A percentile compares a stretch with the other conserved stretches of the same genome.
Evolutionary conservation across 352 stramenopile species (phyloP).

Genomic region (Blastocystis sp.): DNA sequence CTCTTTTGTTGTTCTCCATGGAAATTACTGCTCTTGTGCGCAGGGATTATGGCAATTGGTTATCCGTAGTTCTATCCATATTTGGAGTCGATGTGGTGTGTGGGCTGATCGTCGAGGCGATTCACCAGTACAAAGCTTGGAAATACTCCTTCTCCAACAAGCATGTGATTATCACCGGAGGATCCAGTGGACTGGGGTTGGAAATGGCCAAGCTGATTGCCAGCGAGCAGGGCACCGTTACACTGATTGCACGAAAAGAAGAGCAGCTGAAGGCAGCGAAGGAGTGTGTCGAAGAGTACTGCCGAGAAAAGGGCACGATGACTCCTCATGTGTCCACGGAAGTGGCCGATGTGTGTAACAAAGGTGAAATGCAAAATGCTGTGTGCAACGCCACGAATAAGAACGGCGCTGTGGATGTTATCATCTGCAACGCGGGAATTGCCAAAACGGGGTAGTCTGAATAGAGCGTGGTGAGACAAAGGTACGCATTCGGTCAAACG

Average conservation of each 20-base stretch:
- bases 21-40: constrained; percentile 31
- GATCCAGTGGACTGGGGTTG: constrained; percentile 54
- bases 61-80: constrained; percentile 36
- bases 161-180: constrained; percentile 64
- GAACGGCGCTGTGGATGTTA: constrained; percentile 27
- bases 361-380: constrained; percentile 28
- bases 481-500: constrained; percentile 61
- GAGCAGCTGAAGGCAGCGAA: constrained; percentile 35
- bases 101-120: constrained; percentile 9
- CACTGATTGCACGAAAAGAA: constrained; percentile 52
- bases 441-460: constrained; percentile 61
- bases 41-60: background rate
- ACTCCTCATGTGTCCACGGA: constrained; percentile 41
- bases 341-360: constrained; percentile 51
- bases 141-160: constrained; percentile 49
- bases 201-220: constrained; percentile 61
- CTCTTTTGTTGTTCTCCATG: constrained; percentile 25
- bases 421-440: constrained; percentile 67
- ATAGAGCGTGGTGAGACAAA: background rate
- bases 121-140: constrained; percentile 24
- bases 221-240: constrained; percentile 32
- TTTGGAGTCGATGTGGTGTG: constrained; percentile 31
- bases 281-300: constrained; percentile 36
- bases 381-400: constrained; percentile 44
- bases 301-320: constrained; percentile 23